Evolutionary conservation across 2,329 filamentous ascomycete genomes (phyloP), one percentile per base, ranked within the genome.

Genomic region (Nigrospora oryzae): DNA sequence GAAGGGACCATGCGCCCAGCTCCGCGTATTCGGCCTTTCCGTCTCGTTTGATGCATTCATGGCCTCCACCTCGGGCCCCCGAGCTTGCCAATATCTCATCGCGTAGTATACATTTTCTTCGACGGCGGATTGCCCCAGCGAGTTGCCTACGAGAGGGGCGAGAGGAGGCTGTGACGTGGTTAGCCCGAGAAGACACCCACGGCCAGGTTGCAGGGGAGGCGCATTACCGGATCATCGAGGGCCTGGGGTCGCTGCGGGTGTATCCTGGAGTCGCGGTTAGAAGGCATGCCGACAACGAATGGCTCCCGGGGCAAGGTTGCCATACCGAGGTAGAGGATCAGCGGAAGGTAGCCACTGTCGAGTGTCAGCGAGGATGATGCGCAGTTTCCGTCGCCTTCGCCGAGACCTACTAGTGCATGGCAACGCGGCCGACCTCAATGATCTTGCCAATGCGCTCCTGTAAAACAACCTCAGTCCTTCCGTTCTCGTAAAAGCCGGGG

Each of bases 381-480:
- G 5, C 16, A 16, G 42, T 7, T 40, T 42, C 23, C 1, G 16
- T 11, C 23, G 7, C 14, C 36, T 42, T 11, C 16, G 28, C 44
- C n/a, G 41, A 34, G 28, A 63, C 85, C 54, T 80, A 94, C 89
- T 97, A 98, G 74, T 98, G 93, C 62, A 98, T 86, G 48, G 87
- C 89, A 59, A 96, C 84, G 61, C 90, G 83, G 51, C 89, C 93
- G 65, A 96, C 74, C 69, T 97, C 93, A 66, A 98, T 93, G 72
- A 97, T 79, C 76, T 90, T 91, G 62, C 87, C 84, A 70, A 98
- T 95, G 76, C 93, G 89, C 84, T 98, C 93, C 91, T 96, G 58
- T 54, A 43, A 23, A 42, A 34, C 30, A 43, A 39, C 61, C 44
- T 46, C 12, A 39, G 34, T 15, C 23, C 13, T 47, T 36, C 14